These are phyloP conservation scores for Brasilioporus rufonigricans DNA, from an alignment of 768 basidiomycete genomes.

Conservation along the genomic window DNA sequence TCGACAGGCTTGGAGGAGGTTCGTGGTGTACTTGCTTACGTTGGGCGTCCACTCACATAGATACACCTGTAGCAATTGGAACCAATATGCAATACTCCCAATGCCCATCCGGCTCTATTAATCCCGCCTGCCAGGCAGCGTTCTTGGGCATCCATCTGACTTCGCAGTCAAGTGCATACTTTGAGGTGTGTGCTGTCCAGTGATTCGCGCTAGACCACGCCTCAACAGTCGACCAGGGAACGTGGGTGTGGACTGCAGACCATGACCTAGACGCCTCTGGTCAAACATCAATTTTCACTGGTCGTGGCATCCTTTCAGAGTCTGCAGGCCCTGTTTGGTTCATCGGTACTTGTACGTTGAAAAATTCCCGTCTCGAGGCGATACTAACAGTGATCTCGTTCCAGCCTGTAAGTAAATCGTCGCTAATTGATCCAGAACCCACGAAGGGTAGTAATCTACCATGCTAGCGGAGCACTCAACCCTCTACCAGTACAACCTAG, in stretches of 20 bases:
- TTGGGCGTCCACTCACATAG: background rate
- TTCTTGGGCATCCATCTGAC: conserved; percentile 67
- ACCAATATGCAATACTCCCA: conserved; percentile 45
- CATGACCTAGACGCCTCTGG: conserved; percentile 56
- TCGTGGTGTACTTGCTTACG: background rate
- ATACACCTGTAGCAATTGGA: conserved; percentile 42
- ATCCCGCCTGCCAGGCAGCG: conserved; percentile 55
- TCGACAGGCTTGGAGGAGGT: conserved; percentile 30
- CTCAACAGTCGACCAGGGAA: conserved; percentile 42
- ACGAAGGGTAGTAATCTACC: too few relatives aligned
- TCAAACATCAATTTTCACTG: conserved; percentile 58
- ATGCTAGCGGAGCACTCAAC: conserved; percentile 42
- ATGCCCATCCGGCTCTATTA: conserved; percentile 44
- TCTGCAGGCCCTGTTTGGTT: conserved; percentile 80
- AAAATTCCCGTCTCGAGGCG: background rate
- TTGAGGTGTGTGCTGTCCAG: conserved; percentile 45
- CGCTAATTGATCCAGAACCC: background rate
- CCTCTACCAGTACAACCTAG: conserved; percentile 48
- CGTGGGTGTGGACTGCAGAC: conserved; percentile 82
- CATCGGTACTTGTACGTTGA: conserved; percentile 54
- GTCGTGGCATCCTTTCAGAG: conserved; percentile 72
- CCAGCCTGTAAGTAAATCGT: conserved; percentile 23
- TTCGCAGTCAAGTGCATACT: conserved; percentile 48
- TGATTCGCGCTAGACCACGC: background rate
- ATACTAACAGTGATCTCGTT: conserved; percentile 2